A percentile compares a stretch with the other conserved stretches of the same genome.
Evolutionary conservation across 176 grass and related monocot genomes (phyloP).

Genomic region (Aegilops tauschii): DNA sequence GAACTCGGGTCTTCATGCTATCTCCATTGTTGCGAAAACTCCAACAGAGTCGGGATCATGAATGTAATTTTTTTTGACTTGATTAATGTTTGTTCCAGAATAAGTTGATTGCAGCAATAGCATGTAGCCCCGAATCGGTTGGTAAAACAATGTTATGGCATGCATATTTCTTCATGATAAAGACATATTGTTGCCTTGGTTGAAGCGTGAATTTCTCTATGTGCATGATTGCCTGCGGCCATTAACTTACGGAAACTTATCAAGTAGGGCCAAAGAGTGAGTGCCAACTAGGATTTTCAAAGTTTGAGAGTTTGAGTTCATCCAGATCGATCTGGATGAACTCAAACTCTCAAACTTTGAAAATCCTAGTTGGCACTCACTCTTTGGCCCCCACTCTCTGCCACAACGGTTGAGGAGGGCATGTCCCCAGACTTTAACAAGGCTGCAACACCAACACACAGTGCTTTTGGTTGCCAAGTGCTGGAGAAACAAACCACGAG

Average conservation of each 20-base stretch:
- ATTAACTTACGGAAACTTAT: neutral
- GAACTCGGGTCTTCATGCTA: slow-evolving; percentile 88
- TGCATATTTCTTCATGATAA: slow-evolving; percentile 3
- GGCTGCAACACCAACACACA: neutral
- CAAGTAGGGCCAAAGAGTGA: too few species aligned
- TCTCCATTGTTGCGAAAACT: slow-evolving; percentile 94
- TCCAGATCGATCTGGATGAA: neutral
- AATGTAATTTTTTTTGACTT: neutral
- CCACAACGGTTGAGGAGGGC: slow-evolving; percentile 14
- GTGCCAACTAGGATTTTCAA: too few species aligned
- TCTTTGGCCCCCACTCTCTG: neutral
- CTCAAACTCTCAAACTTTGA: neutral
- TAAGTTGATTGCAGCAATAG: slow-evolving; percentile 23
- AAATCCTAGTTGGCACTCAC: neutral
- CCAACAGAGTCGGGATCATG: slow-evolving; percentile 58
- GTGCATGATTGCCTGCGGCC: neutral
- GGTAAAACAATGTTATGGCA: neutral
- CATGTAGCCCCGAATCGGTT: slow-evolving; percentile 4
- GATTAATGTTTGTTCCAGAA: slow-evolving; percentile 4
- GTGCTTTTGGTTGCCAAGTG: slow-evolving; percentile 21
- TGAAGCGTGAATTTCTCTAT: neutral
- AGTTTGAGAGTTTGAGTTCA: too few species aligned
- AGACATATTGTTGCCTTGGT: slow-evolving; percentile 1
- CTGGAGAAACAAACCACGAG: slow-evolving; percentile 34
- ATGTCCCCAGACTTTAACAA: slow-evolving; percentile 29